Evolutionary conservation across 257 asterid genomes (phyloP), one percentile per base, ranked within the genome.

Genomic region (Solanum arcanum): DNA sequence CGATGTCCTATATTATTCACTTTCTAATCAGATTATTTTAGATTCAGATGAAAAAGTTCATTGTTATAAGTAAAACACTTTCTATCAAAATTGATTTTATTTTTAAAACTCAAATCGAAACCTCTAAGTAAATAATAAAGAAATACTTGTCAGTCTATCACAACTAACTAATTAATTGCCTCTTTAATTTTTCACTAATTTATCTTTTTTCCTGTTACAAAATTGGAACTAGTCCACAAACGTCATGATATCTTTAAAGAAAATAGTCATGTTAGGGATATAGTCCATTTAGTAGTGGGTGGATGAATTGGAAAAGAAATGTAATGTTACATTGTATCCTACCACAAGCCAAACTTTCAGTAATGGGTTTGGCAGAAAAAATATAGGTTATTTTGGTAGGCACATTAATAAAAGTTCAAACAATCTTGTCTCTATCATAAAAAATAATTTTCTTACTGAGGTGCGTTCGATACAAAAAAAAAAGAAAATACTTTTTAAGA

Each of bases 341-440:
- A 39, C 74, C 89, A 44, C 49, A n/a, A 37, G 49, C 73, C 83
- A 80, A 59, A 78, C 82, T 87, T 83, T 78, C 52, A 64, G 46
- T 62, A 74, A 80, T 87, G 89, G 87, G 89, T 83, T 87, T 74
- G 89, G 87, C 89, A 83, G 76, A 46, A 81, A 20, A 29, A 29
- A 29, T 18, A 81, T 49, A 47, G 44, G 85, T 49, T 14, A 12
- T 7, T 13, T 5, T 76, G 60, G 83, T 76, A 23, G 83, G 83
- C 69, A 81, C 85, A 81, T 44, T 78, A 78, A 49, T 29, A 47
- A 49, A 81, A 9, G 29, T 81, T 81, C 69, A 81, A 49, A 81
- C 69, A 29, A 81, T 31, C 7, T 49, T 49, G 85, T 49, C 85
- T 49, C 31, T 20, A 49, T 81, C 69, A 29, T 14, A 81, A 29